A percentile compares a stretch with the other conserved stretches of the same genome.
Evolutionary conservation across 164 flowering plant species (phyloP).

Genomic region (Piper betle): DNA sequence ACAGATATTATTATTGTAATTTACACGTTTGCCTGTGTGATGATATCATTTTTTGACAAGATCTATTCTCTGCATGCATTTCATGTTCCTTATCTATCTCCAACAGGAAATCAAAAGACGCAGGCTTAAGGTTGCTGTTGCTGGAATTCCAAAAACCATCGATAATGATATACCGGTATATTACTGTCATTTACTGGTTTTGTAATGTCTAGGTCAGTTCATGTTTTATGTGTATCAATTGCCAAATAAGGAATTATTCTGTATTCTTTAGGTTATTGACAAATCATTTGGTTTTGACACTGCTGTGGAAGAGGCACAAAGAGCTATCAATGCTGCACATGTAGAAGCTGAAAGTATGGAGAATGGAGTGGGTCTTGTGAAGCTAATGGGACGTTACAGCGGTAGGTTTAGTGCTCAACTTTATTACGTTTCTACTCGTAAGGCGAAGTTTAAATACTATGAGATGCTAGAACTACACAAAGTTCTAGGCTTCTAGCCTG

Average conservation of each 20-base stretch:
- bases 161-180: constrained; percentile 79
- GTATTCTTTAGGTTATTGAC: constrained; percentile 43
- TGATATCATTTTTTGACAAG: not conserved
- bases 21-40: not conserved
- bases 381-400: constrained; percentile 31
- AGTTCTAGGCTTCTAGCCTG: too few species aligned
- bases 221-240: not conserved
- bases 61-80: not conserved
- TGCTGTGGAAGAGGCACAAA: constrained; percentile 97
- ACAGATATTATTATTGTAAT: not conserved
- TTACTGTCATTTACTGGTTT: not conserved
- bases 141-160: constrained; percentile 80
- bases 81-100: not conserved
- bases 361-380: constrained; percentile 89
- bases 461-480: too few species aligned
- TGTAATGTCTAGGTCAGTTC: not conserved
- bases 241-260: too few species aligned
- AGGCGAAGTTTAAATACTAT: not conserved
- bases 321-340: constrained; percentile 96
- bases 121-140: constrained; percentile 61
- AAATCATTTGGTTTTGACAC: constrained; percentile 92
- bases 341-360: constrained; percentile 82
- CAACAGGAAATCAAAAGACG: constrained; percentile 55
- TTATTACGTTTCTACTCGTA: not conserved
- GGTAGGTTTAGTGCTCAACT: not conserved